Conservation (phyloP, 78 protist species). For the Dictyostelium discoideum region DNA sequence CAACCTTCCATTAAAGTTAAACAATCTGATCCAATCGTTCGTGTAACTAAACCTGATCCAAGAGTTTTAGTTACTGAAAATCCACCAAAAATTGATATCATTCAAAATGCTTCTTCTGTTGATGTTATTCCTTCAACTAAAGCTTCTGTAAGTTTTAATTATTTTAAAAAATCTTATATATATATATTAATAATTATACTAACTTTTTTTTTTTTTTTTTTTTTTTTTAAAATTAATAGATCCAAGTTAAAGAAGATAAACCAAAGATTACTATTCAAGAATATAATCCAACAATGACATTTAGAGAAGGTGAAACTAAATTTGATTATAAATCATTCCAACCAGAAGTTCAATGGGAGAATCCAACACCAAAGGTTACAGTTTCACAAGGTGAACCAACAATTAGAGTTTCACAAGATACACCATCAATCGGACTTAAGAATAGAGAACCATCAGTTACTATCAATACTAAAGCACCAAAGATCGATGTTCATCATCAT, state of each 20-base stretch:
- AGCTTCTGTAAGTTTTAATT: constrained; percentile 16
- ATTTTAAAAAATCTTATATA: neutral
- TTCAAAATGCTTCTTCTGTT: constrained; percentile 50
- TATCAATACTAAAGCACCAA: constrained; percentile 57
- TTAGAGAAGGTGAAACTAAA: neutral
- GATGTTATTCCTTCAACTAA: constrained; percentile 76
- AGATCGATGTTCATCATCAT: constrained; percentile 76
- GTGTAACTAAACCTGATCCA: constrained; percentile 49
- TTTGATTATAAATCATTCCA: constrained; percentile 7
- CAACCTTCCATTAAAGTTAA: constrained; percentile 56
- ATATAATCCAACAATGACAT: constrained; percentile 30
- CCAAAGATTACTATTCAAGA: constrained; percentile 41
- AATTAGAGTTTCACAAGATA: constrained; percentile 12
- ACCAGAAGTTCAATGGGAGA: constrained; percentile 48
- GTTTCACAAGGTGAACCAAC: constrained; percentile 49
- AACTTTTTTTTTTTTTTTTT: neutral
- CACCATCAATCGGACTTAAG: constrained; percentile 11
- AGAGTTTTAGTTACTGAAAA: constrained; percentile 34
- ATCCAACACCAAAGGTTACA: constrained; percentile 19
- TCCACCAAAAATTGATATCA: constrained; percentile 48
- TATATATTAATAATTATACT: too few relatives aligned
- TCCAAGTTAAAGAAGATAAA: constrained; percentile 71
- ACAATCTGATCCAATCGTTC: constrained; percentile 69
- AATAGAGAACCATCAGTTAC: constrained; percentile 46
- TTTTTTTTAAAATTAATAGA: neutral